Evolutionary conservation across 78 protist species (phyloP), one percentile per base, ranked within the genome.

Genomic region (Speleostelium caveatum): DNA sequence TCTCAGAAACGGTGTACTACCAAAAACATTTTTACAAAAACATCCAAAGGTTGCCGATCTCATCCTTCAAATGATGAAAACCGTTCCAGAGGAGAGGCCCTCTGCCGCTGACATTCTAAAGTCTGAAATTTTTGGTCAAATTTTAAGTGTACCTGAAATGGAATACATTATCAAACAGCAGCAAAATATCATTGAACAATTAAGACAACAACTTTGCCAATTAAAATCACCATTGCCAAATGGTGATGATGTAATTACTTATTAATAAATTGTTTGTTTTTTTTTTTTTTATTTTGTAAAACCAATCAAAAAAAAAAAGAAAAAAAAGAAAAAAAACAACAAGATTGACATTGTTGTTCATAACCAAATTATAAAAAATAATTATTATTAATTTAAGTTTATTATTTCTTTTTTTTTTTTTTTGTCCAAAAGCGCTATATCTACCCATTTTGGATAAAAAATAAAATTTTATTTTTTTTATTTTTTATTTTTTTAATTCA

Each of bases 71-170:
- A 87, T 67, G 73, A 87, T 73, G 80, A 49, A 24, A 36, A 26
- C 55, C 26, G 66, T 75, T 51, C 89, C 87, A 0, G 87, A 73
- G 24, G 86, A 75, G 36, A 42, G 94, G 30, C 94, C 94, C 0
- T 61, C 94, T 24, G 94, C 94, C 35, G 16, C 59, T 32, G 94
- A 87, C 22, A 59, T 87, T 38, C 36, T 87, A 21, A 83, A 83
- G 33, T 53, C 71, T 33, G 90, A 83, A 30, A 56, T 83, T 4
- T 83, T 83, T 69, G 79, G 78, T 4, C 73, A 69, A 60, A 28
- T 69, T 0, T 26, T 83, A 6, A 55, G 71, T 28, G 72, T 69
- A 16, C 28, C 67, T 12, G 90, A 83, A 51, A 42, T 83, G 79
- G 90, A 83, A 41, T 45, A 21, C 1, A 38, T 83, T 3, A 83